Evolutionary conservation across 192 early-diverging fungal species (phyloP), one percentile per base, ranked within the genome.

Genomic region (Lobosporangium transversale): DNA sequence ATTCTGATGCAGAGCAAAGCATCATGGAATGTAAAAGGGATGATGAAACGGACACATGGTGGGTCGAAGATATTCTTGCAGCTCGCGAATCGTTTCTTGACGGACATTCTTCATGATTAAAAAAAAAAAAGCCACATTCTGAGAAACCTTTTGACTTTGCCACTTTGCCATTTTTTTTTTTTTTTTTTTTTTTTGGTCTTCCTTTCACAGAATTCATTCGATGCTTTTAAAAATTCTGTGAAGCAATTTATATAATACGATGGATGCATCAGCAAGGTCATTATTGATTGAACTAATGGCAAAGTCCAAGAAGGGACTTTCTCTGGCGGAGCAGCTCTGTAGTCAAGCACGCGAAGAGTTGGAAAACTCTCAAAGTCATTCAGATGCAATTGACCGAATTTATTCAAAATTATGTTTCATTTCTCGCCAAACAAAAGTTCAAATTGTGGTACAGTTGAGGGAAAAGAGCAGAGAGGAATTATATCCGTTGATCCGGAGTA

Each of bases 371-470:
- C 73, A 76, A 30, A 60, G 59, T 21, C 73, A 76, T 62, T 66
- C 73, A 0, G 51, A 66, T 37, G 73, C 62, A 62, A 76, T 76
- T 36, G 73, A 76, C 56, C 66, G 67, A 65, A 76, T 76, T 23
- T 76, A 62, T 40, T 76, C 73, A 15, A 76, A 76, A 48, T 48
- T 76, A 17, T 76, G 58, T 57, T 76, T 76, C 33, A 52, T 76
- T 53, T 76, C 73, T 0, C 64, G 58, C 37, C 73, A 76, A 76
- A 76, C 67, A 62, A 76, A 67, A 49, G 35, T 58, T 32, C 73
- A 76, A 32, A 55, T 67, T 36, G 21, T 59, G 64, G 73, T 76
- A 76, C 26, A 3, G 2, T 31, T 33, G 26, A n/a, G n/a, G n/a
- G n/a, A n/a, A n/a, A n/a, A n/a, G n/a, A n/a, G n/a, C n/a, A n/a